Evolutionary conservation across 1,284 basidiomycete species (phyloP).

Genomic region (Hemileia vastatrix): DNA sequence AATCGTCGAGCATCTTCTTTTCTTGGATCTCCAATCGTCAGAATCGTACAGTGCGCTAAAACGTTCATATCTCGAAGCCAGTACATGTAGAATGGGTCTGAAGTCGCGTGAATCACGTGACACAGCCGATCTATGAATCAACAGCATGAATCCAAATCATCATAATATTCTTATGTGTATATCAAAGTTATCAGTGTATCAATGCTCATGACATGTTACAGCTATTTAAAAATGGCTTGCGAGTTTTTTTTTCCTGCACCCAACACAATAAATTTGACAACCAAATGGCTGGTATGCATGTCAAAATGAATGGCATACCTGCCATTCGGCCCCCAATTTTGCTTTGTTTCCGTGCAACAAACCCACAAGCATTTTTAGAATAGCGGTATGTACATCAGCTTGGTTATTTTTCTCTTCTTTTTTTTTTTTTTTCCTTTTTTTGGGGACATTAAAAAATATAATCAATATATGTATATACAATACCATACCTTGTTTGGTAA

Average conservation of each 20-base stretch:
- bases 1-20: conserved; percentile 58
- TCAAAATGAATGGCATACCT: too few species aligned
- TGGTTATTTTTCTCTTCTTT: too few species aligned
- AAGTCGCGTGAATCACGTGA: conserved; percentile 71
- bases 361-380: too few species aligned
- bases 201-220: background rate
- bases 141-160: too few species aligned
- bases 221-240: background rate
- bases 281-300: too few species aligned
- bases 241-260: too few species aligned
- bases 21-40: conserved; percentile 66
- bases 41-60: conserved; percentile 50
- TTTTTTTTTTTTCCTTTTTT: too few species aligned
- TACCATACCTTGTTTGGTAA: conserved; percentile 63
- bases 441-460: background rate
- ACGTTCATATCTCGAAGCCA: conserved; percentile 30
- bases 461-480: background rate
- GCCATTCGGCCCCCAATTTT: too few species aligned
- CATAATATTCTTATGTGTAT: too few species aligned
- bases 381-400: too few species aligned
- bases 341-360: too few species aligned
- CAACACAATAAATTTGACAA: too few species aligned
- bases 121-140: conserved; percentile 53
- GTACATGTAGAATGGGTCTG: conserved; percentile 69
- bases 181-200: background rate